Evolutionary conservation across 2,329 filamentous ascomycete species (phyloP), one percentile per base, ranked within the genome.

Genomic region (Aspergillus piperis): DNA sequence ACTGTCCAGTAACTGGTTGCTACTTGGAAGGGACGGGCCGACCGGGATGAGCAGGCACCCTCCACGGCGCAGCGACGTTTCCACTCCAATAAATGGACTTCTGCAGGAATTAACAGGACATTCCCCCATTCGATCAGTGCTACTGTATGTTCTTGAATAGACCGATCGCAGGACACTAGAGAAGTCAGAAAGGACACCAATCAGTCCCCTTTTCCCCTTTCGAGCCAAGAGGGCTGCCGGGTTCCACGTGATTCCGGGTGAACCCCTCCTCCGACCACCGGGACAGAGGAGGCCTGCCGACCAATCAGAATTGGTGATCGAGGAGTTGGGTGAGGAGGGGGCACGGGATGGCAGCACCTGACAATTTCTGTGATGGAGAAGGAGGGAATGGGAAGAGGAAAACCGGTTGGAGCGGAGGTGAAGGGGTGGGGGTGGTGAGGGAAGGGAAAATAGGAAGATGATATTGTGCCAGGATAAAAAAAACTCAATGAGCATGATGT

Each of bases 271-370:
- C 67, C 67, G 63, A 39, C 60, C 56, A 55, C 62, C 64, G 62
- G 60, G 32, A 52, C 53, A 41, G 42, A 58, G 41, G n/a, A 57
- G 38, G 55, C 44, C 38, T 44, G 42, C 17, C 6, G 53, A 49
- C 73, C 71, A 76, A 76, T 76, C 66, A 73, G 53, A 44, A 8
- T 7, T 1, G 17, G 5, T 8, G 25, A 54, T 11, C 13, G 54
- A 27, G 27, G 42, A 41, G 64, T 66, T 64, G 64, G 64, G 52
- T 54, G 62, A 64, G 61, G 70, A 69, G 68, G 73, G 64, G 72
- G 69, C 75, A 77, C 73, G 75, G 75, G 75, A 75, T 69, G 61
- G 57, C 60, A 66, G 69, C 75, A 77, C 73, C 71, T 77, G 75
- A 77, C 70, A 65, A 65, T 65, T 23, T 52, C 10, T 17, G 15